Base-by-base conservation (phyloP, 768 basidiomycete species). In the Cystofilobasidium capitatum region DNA sequence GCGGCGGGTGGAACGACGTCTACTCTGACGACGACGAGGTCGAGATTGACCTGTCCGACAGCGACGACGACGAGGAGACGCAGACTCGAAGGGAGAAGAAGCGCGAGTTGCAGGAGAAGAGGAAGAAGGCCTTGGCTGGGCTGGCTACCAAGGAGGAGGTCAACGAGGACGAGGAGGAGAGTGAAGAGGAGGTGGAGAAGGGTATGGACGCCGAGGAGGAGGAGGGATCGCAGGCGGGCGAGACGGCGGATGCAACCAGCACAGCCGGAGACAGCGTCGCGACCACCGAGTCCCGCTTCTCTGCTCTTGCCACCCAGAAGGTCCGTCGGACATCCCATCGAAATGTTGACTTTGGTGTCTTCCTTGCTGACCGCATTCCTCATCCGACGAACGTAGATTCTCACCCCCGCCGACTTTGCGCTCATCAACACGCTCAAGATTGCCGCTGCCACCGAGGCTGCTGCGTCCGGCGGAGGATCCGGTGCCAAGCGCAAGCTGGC, bases 351-450 rank as follows among this genome's bases (percentile, higher is more conserved):
- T 55, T 24, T 12, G 54, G 22, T 13, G 14, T 51, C 49, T 29
- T 49, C 37, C 22, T n/a, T 45, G 44, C 44, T 6, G 44, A 45
- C 44, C 44, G 17, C 40, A n/a, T 36, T 37, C n/a, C 26, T 24
- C 31, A 22, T 66, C 31, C 13, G 14, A 31, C 17, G 1, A 10
- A 33, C 26, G 0, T 71, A 96, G 91, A 98, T 99, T 73, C 83
- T 98, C 49, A 98, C 96, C 0, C 96, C 96, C 0, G 92, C 92
- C 36, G 96, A 99, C 77, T 99, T 97, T 75, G 88, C 88, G 0
- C 77, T 96, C 61, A 81, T 98, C 62, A 88, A 89, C 74, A 90
- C 96, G 72, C 84, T 98, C 24, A 86, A 87, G 2, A 82, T 90
- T 59, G 82, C 90, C 78, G 89, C 87, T 0, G 89, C 88, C 22